These are phyloP conservation scores for Penicillium sp. DNA, from an alignment of 2,329 filamentous ascomycete genomes.

Conservation along the genomic window DNA sequence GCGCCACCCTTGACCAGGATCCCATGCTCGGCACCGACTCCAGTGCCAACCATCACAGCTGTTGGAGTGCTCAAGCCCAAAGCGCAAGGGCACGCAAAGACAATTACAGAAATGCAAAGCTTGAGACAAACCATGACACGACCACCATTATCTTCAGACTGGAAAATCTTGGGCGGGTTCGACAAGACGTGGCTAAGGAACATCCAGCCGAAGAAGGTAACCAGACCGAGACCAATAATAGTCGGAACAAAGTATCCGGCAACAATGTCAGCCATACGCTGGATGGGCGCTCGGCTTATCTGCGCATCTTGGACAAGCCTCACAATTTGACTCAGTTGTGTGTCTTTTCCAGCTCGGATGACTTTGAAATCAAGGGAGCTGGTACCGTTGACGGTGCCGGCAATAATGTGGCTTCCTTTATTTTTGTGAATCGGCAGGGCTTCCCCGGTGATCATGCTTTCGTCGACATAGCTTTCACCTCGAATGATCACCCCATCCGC, in stretches of 20 bases:
- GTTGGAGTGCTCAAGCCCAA: slow-evolving; percentile 94
- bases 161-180: slow-evolving; percentile 83
- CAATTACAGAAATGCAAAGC: slow-evolving; percentile 96
- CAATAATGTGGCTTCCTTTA: slow-evolving; percentile 72
- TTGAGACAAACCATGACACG: slow-evolving; percentile 95
- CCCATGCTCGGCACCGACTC: slow-evolving; percentile 87
- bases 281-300: slow-evolving; percentile 88
- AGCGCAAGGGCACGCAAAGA: slow-evolving; percentile 95
- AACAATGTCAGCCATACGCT: slow-evolving; percentile 81
- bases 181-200: slow-evolving; percentile 78
- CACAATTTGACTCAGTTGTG: slow-evolving; percentile 95
- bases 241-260: slow-evolving; percentile 91
- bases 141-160: slow-evolving; percentile 72
- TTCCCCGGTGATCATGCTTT: slow-evolving; percentile 98
- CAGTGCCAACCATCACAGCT: slow-evolving; percentile 98
- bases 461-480: slow-evolving; percentile 89
- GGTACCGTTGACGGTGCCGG: slow-evolving; percentile 90
- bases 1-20: slow-evolving; percentile 97
- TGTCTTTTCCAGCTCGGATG: slow-evolving; percentile 86
- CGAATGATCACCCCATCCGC: slow-evolving; percentile 82
- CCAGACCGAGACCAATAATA: slow-evolving; percentile 74
- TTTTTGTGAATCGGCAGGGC: slow-evolving; percentile 90
- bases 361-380: slow-evolving; percentile 89
- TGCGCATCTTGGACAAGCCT: slow-evolving; percentile 97
- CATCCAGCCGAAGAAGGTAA: slow-evolving; percentile 92